phyloP scores from a whole-genome alignment of 257 asterid species.

The Prunella vulgaris region DNA sequence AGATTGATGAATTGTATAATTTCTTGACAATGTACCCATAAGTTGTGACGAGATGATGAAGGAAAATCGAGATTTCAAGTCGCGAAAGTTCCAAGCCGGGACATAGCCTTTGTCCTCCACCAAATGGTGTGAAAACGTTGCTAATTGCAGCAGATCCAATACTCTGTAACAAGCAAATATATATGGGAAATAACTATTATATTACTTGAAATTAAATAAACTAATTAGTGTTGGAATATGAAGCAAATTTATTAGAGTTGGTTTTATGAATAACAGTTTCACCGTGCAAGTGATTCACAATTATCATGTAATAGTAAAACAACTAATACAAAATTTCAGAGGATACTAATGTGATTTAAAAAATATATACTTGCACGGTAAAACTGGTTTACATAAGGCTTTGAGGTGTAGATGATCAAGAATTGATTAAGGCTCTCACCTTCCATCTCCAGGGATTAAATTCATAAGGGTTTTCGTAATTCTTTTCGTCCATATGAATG shows the following conservation, averaged over 20 bases:
- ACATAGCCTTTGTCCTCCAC: conserved; percentile 97
- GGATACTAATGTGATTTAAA: too few species aligned
- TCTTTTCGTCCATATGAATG: conserved; percentile 76
- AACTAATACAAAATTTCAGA: too few species aligned
- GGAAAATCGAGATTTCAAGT: conserved; percentile 85
- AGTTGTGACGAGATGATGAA: conserved; percentile 78
- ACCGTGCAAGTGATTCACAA: too few species aligned
- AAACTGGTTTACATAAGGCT: too few species aligned
- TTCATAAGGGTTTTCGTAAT: conserved; percentile 69
- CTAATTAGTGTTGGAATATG: background rate
- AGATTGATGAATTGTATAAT: background rate
- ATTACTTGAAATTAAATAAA: background rate
- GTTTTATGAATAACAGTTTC: too few species aligned
- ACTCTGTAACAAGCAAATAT: conserved; percentile 33
- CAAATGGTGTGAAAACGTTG: conserved; percentile 81
- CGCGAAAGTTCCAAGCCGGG: conserved; percentile 93
- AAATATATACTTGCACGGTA: too few species aligned
- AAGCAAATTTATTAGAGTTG: too few species aligned
- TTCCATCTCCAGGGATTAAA: conserved; percentile 98
- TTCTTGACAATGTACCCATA: conserved; percentile 42
- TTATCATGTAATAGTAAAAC: too few species aligned
- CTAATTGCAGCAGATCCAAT: conserved; percentile 38
- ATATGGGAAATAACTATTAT: background rate
- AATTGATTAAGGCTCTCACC: conserved; percentile 30
- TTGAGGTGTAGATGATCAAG: background rate